These are phyloP conservation scores for Aechmea fasciata DNA, from an alignment of 176 grass and related monocot species.

Conservation along the genomic window DNA sequence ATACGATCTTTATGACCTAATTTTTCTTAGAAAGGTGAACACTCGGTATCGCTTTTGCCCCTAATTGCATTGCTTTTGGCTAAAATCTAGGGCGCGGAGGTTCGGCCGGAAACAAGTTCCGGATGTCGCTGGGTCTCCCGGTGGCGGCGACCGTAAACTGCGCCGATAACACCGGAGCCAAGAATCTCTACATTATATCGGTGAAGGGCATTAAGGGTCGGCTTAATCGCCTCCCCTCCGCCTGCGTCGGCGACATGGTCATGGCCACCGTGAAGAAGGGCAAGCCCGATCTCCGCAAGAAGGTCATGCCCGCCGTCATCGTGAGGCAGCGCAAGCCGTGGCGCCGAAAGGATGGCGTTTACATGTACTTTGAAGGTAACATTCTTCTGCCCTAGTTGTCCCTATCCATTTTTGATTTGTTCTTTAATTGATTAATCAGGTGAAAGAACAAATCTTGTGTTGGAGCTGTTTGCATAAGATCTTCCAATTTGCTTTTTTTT, in stretches of 20 bases:
- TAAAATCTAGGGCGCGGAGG: conserved; percentile 4
- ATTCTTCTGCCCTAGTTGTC: background rate
- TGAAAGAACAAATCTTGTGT: background rate
- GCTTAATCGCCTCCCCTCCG: conserved; percentile 51
- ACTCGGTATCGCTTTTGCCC: background rate
- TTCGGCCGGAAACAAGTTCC: conserved; percentile 37
- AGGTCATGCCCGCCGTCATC: conserved; percentile 60
- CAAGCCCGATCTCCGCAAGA: conserved; percentile 52
- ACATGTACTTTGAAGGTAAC: conserved; percentile 64
- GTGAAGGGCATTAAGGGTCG: conserved; percentile 64
- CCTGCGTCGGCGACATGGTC: conserved; percentile 66
- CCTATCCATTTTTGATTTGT: background rate
- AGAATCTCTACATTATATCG: conserved; percentile 62
- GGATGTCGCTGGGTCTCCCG: conserved; percentile 50
- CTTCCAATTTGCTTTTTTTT: too few species aligned
- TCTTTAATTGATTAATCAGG: background rate
- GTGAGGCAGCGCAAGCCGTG: conserved; percentile 38
- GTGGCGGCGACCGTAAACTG: conserved; percentile 57
- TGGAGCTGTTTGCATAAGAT: too few species aligned
- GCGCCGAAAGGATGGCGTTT: conserved; percentile 61
- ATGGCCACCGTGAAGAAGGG: conserved; percentile 77
- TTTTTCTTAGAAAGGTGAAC: background rate
- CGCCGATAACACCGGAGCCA: conserved; percentile 44
- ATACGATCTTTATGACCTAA: background rate
- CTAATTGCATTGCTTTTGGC: too few species aligned